phyloP scores from a whole-genome alignment of 2,329 filamentous ascomycete species.

The Sodiomyces alkalinus region DNA sequence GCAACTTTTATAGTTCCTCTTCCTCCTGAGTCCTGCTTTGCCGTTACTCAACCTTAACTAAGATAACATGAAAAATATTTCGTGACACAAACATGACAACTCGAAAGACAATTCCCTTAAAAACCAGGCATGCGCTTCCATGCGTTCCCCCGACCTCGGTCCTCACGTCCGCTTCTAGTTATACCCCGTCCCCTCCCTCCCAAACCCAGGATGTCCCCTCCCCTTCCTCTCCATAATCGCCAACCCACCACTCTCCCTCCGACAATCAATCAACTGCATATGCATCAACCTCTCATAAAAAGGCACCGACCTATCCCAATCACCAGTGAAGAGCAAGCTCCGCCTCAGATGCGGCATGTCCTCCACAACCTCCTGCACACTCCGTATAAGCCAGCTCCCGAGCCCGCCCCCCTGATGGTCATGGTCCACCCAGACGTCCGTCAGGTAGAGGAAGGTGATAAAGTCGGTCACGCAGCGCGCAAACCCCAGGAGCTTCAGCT shows the following conservation, averaged over 20 bases:
- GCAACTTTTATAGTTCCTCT: too few species aligned
- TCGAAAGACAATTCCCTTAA: too few species aligned
- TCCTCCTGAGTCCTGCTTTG: too few species aligned
- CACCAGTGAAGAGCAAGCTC: slow-evolving; percentile 36
- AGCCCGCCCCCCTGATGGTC: slow-evolving; percentile 46
- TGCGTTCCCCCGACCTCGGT: too few species aligned
- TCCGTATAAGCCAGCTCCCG: slow-evolving; percentile 48
- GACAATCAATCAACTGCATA: slow-evolving; percentile 13
- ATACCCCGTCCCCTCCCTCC: background rate
- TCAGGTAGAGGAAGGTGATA: slow-evolving; percentile 17
- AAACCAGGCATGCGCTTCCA: too few species aligned
- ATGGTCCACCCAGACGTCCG: slow-evolving; percentile 50
- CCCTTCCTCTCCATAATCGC: slow-evolving; percentile 11
- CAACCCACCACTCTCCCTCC: slow-evolving; percentile 3
- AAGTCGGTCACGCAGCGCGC: slow-evolving; percentile 13
- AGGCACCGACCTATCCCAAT: slow-evolving; percentile 17
- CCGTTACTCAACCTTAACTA: too few species aligned
- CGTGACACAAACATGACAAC: too few species aligned
- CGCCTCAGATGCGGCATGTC: slow-evolving; percentile 45
- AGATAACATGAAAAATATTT: too few species aligned
- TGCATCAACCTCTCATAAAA: slow-evolving; percentile 17
- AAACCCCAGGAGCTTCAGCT: slow-evolving; percentile 25
- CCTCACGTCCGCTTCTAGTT: too few species aligned
- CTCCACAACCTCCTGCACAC: slow-evolving; percentile 39
- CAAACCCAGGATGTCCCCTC: slow-evolving; percentile 5